Percentiles rank a stretch among this genome's conserved stretches.
Conservation (phyloP, 108 stramenopile genomes). For the Cyclotella cryptica region DNA sequence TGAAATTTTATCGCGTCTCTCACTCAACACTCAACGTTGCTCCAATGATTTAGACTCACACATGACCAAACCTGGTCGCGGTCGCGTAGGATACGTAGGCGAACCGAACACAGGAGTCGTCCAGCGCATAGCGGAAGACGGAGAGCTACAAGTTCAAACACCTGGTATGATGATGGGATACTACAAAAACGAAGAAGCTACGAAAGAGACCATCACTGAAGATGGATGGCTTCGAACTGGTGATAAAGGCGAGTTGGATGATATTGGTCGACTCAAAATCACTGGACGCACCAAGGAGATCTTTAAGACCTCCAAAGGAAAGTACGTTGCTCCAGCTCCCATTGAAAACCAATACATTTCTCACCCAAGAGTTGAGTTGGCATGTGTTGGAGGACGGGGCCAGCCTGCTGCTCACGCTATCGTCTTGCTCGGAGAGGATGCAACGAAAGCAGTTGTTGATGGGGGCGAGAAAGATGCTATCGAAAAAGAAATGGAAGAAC, state of each 20-base stretch:
- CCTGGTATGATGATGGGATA: constrained; percentile 86
- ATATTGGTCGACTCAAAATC: constrained; percentile 82
- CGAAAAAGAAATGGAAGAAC: constrained; percentile 60
- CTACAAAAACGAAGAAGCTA: constrained; percentile 85
- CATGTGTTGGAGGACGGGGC: constrained; percentile 74
- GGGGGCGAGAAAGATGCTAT: constrained; percentile 56
- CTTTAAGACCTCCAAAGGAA: constrained; percentile 86
- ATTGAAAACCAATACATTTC: constrained; percentile 74
- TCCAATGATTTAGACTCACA: constrained; percentile 55
- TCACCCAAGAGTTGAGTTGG: constrained; percentile 65
- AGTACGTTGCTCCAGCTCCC: constrained; percentile 84
- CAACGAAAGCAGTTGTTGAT: constrained; percentile 37
- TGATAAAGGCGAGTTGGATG: constrained; percentile 85
- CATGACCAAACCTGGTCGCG: constrained; percentile 52
- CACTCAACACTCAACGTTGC: too few species aligned
- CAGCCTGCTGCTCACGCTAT: constrained; percentile 72
- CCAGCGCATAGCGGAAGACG: constrained; percentile 75
- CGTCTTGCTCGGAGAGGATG: constrained; percentile 70
- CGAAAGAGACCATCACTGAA: constrained; percentile 81
- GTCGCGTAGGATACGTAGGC: constrained; percentile 75
- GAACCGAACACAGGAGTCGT: constrained; percentile 68
- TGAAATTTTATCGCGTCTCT: background rate
- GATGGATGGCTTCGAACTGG: constrained; percentile 91
- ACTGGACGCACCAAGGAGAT: constrained; percentile 89
- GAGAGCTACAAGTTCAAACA: constrained; percentile 83